A percentile compares a stretch with the other conserved stretches of the same genome.
These are phyloP conservation scores for Pythium monospermum DNA, from an alignment of 352 stramenopile genomes.

Conservation along the genomic window DNA sequence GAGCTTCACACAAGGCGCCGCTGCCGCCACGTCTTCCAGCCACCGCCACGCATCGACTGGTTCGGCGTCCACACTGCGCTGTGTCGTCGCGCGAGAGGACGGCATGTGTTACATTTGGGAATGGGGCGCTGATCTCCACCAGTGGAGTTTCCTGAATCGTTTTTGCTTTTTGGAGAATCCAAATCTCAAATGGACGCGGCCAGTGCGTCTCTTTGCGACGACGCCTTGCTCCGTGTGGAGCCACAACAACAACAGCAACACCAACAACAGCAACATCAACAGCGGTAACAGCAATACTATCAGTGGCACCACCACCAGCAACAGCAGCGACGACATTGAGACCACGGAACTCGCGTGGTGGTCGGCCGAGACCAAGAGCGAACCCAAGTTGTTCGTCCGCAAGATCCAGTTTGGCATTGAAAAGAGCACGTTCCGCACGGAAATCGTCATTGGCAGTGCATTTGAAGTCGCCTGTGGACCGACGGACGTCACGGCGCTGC, in stretches of 20 bases:
- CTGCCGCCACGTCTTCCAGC: no score
- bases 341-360: conserved; percentile 72
- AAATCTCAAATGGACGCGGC: conserved; percentile 77
- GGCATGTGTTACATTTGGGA: conserved; percentile 83
- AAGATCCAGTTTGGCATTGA: conserved; percentile 68
- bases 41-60: neutral
- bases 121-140: conserved; percentile 69
- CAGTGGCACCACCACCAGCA: no score
- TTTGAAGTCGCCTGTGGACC: conserved; percentile 35
- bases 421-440: conserved; percentile 66
- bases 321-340: conserved; percentile 26
- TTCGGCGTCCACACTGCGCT: conserved; percentile 33
- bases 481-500: conserved; percentile 21
- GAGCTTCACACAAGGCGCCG: conserved; percentile 34
- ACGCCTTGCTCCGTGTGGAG: conserved; percentile 27
- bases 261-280: neutral
- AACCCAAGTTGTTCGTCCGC: conserved; percentile 61
- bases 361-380: conserved; percentile 56
- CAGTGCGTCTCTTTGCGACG: conserved; percentile 56
- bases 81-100: conserved; percentile 70
- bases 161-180: conserved; percentile 79
- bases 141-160: conserved; percentile 80
- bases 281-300: no score
- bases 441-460: conserved; percentile 63
- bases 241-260: neutral